Percentiles rank a stretch among this genome's conserved stretches.
Conservation (phyloP, 2,329 filamentous ascomycete genomes). For the Nothophaeocryptopus gaeumannii region DNA sequence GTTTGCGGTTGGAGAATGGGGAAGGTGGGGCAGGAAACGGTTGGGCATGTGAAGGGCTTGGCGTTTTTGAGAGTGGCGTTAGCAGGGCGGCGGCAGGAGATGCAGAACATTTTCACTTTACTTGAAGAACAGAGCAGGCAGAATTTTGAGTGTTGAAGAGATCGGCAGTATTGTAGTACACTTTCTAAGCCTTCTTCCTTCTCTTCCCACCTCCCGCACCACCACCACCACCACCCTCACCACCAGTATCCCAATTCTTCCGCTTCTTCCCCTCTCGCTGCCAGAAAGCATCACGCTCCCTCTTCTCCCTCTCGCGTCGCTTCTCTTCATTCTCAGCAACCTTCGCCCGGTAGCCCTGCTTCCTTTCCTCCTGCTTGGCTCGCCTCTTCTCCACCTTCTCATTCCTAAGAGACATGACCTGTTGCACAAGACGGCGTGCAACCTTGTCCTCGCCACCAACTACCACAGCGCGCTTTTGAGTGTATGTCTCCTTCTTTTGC, state of each 20-base stretch:
- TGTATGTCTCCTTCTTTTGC: conserved; percentile 78
- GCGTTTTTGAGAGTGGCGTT: no score
- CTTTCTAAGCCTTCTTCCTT: conserved; percentile 25
- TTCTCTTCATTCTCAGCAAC: conserved; percentile 80
- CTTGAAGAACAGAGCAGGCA: no score
- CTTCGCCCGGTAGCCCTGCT: conserved; percentile 76
- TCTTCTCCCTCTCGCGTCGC: conserved; percentile 81
- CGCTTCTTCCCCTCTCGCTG: conserved; percentile 81
- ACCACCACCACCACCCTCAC: conserved; percentile 42
- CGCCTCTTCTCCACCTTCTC: conserved; percentile 82
- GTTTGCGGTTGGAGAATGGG: no score
- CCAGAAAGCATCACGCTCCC: conserved; percentile 92
- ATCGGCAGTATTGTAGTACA: background rate
- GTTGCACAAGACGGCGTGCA: conserved; percentile 84
- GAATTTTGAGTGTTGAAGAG: background rate
- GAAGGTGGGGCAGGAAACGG: no score
- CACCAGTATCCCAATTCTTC: conserved; percentile 55
- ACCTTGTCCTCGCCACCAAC: conserved; percentile 78
- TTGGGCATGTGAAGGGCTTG: no score
- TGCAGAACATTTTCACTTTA: no score
- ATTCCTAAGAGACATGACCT: conserved; percentile 84
- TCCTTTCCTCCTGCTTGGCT: conserved; percentile 83
- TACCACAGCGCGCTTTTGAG: conserved; percentile 94
- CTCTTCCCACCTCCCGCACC: conserved; percentile 28
- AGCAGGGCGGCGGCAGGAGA: no score